Base-by-base conservation (phyloP, 2,329 filamentous ascomycete species). In the Aureobasidium sp. region DNA sequence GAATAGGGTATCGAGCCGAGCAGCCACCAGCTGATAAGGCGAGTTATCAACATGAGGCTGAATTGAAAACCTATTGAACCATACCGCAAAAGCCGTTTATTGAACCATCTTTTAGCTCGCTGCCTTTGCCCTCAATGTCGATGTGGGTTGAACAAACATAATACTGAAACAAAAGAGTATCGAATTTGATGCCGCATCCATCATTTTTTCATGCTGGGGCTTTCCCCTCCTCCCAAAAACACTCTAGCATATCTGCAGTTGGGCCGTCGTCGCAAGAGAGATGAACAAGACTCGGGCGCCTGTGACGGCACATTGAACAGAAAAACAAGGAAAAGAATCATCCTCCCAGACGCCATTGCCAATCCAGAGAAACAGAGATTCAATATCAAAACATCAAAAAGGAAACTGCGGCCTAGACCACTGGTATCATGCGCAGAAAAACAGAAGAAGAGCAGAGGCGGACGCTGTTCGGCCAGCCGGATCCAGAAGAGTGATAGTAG, bases 391-490 rank as follows among this genome's bases (percentile, higher is more conserved):
- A 47, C 57, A 61, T 53, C 27, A 55, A 53, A 54, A 55, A 55
- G 42, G 39, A 30, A 34, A 47, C 49, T 61, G 59, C 59, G 59
- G 59, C 59, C 41, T 54, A 32, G 36, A 41, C 55, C 61, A 63
- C 61, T 63, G 61, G 54, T 61, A 61, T 61, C 59, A 61, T 55
- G 44, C 44, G 50, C 52, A 49, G 50, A 59, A 63, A 59, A 63
- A 61, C 62, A 63, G 52, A 61, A 61, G 58, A 59, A 48, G 25
- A 42, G 54, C 54, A 58, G 42, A 60, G 54, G 54, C 53, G 10
- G 41, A 39, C 45, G 54, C 55, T 50, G 42, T 61, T 54, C 47
- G 42, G 32, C 48, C 42, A 59, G 39, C 48, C 36, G 10, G 30
- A 16, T 55, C 32, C 29, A 49, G 42, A 54, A 21, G 39, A 55